These are phyloP conservation scores for Rusavskia elegans DNA, from an alignment of 495 filamentous ascomycete genomes.

Conservation along the genomic window DNA sequence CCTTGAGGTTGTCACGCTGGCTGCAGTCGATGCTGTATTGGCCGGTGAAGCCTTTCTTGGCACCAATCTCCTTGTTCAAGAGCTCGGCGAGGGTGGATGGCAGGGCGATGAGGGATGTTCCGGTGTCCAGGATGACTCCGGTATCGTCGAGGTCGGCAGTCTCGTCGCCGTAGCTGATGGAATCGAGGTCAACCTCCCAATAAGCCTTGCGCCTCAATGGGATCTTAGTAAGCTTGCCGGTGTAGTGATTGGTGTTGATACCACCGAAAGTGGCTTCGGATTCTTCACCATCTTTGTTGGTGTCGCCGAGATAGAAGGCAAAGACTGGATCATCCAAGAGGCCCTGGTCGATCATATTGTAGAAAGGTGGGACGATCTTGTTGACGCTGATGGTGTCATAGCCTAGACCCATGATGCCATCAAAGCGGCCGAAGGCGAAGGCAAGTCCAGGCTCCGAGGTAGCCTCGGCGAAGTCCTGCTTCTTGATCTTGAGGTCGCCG, in stretches of 20 bases:
- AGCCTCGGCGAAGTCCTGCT: slow-evolving; percentile 91
- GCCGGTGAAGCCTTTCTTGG: slow-evolving; percentile 89
- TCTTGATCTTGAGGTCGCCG: slow-evolving; percentile 72
- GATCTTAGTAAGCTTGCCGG: slow-evolving; percentile 79
- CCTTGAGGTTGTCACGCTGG: slow-evolving; percentile 66
- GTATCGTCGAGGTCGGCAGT: slow-evolving; percentile 81
- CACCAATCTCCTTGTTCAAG: slow-evolving; percentile 94
- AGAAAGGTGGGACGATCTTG: slow-evolving; percentile 85
- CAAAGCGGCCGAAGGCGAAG: slow-evolving; percentile 96
- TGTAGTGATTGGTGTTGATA: slow-evolving; percentile 72
- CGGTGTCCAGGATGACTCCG: slow-evolving; percentile 94
- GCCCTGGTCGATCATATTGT: slow-evolving; percentile 81
- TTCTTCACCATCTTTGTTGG: slow-evolving; percentile 53
- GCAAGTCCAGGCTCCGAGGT: slow-evolving; percentile 88
- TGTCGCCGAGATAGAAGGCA: slow-evolving; percentile 82
- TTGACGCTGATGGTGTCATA: slow-evolving; percentile 95
- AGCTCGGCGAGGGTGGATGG: slow-evolving; percentile 88
- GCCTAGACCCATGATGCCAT: slow-evolving; percentile 92
- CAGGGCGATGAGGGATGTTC: slow-evolving; percentile 93
- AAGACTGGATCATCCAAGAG: slow-evolving; percentile 86
- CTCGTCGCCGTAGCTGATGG: slow-evolving; percentile 71
- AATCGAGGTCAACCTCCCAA: slow-evolving; percentile 96
- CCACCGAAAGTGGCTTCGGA: slow-evolving; percentile 91
- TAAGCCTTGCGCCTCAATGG: slow-evolving; percentile 96
- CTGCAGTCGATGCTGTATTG: slow-evolving; percentile 89